Percentiles rank a stretch among this genome's conserved stretches.
Evolutionary conservation across 306 rosid genomes (phyloP).

Genomic region (Sindora glabra): DNA sequence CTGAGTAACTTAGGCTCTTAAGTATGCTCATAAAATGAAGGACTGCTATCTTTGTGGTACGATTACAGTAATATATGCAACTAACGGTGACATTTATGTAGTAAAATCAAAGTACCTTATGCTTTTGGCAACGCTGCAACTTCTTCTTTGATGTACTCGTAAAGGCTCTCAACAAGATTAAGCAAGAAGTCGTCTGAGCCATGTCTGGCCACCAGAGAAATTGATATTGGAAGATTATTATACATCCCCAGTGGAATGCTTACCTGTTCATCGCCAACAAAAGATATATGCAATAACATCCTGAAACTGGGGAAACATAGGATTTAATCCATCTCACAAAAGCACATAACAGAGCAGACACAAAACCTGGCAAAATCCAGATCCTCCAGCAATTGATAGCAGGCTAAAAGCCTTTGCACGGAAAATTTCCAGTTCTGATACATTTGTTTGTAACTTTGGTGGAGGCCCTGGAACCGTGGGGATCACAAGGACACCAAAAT

Average conservation of each 20-base stretch:
- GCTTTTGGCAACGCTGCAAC: neutral
- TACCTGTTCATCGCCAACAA: constrained; percentile 38
- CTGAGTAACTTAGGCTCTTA: too few species aligned
- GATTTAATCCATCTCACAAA: neutral
- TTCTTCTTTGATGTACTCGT: constrained; percentile 35
- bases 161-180: constrained; percentile 54
- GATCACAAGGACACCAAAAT: constrained; percentile 64
- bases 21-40: too few species aligned
- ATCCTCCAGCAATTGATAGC: constrained; percentile 76
- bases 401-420: constrained; percentile 66
- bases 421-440: constrained; percentile 39
- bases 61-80: too few species aligned
- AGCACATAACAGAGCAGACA: neutral
- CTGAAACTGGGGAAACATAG: neutral
- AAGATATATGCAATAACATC: neutral
- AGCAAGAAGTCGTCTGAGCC: constrained; percentile 52
- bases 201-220: constrained; percentile 46
- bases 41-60: too few species aligned
- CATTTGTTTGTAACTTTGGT: constrained; percentile 51
- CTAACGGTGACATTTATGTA: neutral
- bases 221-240: constrained; percentile 34
- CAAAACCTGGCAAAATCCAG: constrained; percentile 85
- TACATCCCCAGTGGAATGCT: constrained; percentile 65
- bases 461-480: constrained; percentile 90
- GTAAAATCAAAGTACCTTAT: neutral